These are phyloP conservation scores for Scopulariopsis brevicaulis DNA, from an alignment of 2,329 filamentous ascomycete species.

Conservation along the genomic window DNA sequence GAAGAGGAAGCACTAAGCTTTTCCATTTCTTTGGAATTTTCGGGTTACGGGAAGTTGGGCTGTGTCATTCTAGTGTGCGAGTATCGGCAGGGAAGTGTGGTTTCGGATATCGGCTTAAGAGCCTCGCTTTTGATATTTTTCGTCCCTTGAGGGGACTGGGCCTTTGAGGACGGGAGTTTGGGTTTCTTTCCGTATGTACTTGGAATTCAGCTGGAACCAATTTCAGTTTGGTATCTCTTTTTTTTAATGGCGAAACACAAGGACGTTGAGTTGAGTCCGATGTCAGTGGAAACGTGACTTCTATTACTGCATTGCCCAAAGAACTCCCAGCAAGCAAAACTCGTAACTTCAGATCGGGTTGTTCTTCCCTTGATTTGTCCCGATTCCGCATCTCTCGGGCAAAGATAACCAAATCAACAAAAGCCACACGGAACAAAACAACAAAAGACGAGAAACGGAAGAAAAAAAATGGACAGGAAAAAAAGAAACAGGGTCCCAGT, in stretches of 20 bases:
- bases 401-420: too few relatives aligned
- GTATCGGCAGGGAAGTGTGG: neutral
- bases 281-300: neutral
- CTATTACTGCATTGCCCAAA: neutral
- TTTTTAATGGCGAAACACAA: too few relatives aligned
- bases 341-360: neutral
- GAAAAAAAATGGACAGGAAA: neutral
- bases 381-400: too few relatives aligned
- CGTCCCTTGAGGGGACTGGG: neutral
- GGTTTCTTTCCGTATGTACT: too few relatives aligned
- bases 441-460: neutral
- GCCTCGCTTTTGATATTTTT: neutral
- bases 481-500: neutral
- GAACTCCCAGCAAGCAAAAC: neutral
- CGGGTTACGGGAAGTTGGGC: neutral
- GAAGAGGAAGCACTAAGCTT: conserved; percentile 47
- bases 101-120: neutral
- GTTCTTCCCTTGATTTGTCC: neutral
- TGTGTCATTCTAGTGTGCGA: neutral
- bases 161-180: too few relatives aligned
- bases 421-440: neutral
- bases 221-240: too few relatives aligned
- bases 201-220: too few relatives aligned
- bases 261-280: too few relatives aligned
- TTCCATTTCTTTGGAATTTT: too few relatives aligned